Evolutionary conservation across 2,329 filamentous ascomycete species (phyloP).

Genomic region (Cercospora sp.): DNA sequence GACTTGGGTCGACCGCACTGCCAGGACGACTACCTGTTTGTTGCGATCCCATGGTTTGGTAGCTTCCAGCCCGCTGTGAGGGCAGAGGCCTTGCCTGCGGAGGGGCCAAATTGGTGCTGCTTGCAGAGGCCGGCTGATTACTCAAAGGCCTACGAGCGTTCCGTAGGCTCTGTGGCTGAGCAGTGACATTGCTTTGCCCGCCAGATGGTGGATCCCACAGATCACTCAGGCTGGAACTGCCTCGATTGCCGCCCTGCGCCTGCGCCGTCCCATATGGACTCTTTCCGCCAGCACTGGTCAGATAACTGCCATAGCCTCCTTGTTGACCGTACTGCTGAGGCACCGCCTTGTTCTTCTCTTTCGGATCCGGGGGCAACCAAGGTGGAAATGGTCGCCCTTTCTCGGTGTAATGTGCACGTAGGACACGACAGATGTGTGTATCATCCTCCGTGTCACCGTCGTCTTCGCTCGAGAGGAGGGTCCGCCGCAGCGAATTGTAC

Average conservation of each 20-base stretch:
- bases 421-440: slow-evolving; percentile 89
- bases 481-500: slow-evolving; percentile 60
- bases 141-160: slow-evolving; percentile 30
- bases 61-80: slow-evolving; percentile 72
- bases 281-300: slow-evolving; percentile 38
- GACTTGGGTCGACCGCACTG: slow-evolving; percentile 40
- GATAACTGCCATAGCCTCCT: slow-evolving; percentile 34
- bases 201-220: slow-evolving; percentile 55
- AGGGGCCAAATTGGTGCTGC: slow-evolving; percentile 37
- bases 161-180: slow-evolving; percentile 48
- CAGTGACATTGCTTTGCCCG: slow-evolving; percentile 40
- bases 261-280: slow-evolving; percentile 23
- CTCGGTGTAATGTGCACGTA: slow-evolving; percentile 89
- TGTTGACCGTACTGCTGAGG: slow-evolving; percentile 39
- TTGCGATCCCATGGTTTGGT: slow-evolving; percentile 58
- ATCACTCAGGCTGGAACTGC: slow-evolving; percentile 55
- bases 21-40: slow-evolving; percentile 27
- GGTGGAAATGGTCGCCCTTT: slow-evolving; percentile 76
- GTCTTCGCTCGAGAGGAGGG: slow-evolving; percentile 64
- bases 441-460: slow-evolving; percentile 71
- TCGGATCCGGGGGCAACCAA: slow-evolving; percentile 92
- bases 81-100: slow-evolving; percentile 60
- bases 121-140: slow-evolving; percentile 18
- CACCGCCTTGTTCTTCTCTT: slow-evolving; percentile 50
- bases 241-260: slow-evolving; percentile 32